Percentiles rank a stretch among this genome's conserved stretches.
phyloP scores from a whole-genome alignment of 805 yeast genomes.

The Wickerhamomyces xylosicus region DNA sequence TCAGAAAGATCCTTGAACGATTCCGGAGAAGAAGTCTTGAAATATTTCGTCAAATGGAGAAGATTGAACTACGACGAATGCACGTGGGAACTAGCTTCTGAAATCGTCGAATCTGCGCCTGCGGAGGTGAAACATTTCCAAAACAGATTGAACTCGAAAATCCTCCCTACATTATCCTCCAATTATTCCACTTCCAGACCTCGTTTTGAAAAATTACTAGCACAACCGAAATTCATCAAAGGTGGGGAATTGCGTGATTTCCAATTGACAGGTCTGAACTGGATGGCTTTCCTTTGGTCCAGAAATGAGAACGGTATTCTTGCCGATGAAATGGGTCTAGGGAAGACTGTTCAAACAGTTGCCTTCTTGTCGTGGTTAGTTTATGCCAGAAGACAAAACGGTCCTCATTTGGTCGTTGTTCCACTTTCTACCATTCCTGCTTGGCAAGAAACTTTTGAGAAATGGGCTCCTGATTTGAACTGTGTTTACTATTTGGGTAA shows the following conservation, averaged over 20 bases:
- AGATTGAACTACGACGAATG: slow-evolving; percentile 90
- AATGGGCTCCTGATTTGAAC: slow-evolving; percentile 95
- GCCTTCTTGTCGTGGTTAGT: slow-evolving; percentile 90
- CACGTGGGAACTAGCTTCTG: slow-evolving; percentile 92
- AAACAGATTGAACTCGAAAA: slow-evolving; percentile 70
- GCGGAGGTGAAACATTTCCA: slow-evolving; percentile 77
- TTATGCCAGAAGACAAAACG: slow-evolving; percentile 92
- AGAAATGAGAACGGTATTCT: slow-evolving; percentile 94
- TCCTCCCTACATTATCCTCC: slow-evolving; percentile 73
- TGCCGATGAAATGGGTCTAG: slow-evolving; percentile 99
- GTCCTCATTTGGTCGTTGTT: slow-evolving; percentile 94
- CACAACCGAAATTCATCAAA: slow-evolving; percentile 84
- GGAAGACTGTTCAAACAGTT: slow-evolving; percentile 96
- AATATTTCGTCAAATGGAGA: slow-evolving; percentile 89
- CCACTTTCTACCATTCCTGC: slow-evolving; percentile 95
- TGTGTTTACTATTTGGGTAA: slow-evolving; percentile 92
- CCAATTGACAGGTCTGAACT: slow-evolving; percentile 94
- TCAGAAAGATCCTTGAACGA: slow-evolving; percentile 60
- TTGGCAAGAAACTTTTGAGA: slow-evolving; percentile 98
- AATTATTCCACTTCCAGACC: slow-evolving; percentile 72
- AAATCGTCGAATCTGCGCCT: slow-evolving; percentile 78
- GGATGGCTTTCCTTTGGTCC: slow-evolving; percentile 99
- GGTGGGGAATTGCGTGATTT: slow-evolving; percentile 92
- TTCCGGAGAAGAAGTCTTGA: slow-evolving; percentile 50
- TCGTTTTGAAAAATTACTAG: slow-evolving; percentile 72